These are phyloP conservation scores for Candida odintsovae DNA, from an alignment of 805 yeast genomes.

Conservation along the genomic window DNA sequence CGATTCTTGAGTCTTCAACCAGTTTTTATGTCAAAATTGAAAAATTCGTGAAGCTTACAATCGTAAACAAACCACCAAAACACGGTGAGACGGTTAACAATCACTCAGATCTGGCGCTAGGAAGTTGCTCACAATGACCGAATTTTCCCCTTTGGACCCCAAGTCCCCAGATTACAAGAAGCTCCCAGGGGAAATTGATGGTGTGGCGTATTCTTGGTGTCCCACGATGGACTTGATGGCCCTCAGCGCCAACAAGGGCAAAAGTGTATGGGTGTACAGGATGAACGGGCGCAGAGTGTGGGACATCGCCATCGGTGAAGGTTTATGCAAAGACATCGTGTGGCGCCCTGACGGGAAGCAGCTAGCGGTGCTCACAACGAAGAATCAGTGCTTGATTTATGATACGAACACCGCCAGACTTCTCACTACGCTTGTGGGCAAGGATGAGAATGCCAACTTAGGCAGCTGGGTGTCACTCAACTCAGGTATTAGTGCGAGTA, in stretches of 20 bases:
- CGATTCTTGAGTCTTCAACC: not conserved
- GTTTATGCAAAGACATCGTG: constrained; percentile 7
- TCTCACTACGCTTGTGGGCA: constrained; percentile 17
- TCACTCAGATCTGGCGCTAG: not conserved
- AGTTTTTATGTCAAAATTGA: not conserved
- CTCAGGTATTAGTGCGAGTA: not conserved
- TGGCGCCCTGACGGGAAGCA: constrained; percentile 38
- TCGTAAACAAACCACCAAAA: not conserved
- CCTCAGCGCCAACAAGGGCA: constrained; percentile 39
- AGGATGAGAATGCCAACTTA: constrained; percentile 5
- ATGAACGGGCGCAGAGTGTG: constrained; percentile 39
- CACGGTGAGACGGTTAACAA: not conserved
- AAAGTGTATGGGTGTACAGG: constrained; percentile 45
- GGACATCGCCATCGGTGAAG: constrained; percentile 32
- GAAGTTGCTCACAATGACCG: not conserved
- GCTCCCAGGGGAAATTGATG: constrained; percentile 12
- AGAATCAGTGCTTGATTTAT: constrained; percentile 37
- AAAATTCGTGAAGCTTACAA: not conserved
- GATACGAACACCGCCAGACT: constrained; percentile 42
- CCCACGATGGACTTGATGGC: constrained; percentile 51
- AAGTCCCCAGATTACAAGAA: not conserved
- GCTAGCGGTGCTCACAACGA: constrained; percentile 40
- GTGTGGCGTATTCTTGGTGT: constrained; percentile 31
- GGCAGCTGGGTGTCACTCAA: constrained; percentile 13
- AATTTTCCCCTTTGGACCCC: not conserved